A percentile compares a stretch with the other conserved stretches of the same genome.
Conservation (phyloP, 495 filamentous ascomycete genomes). For the Margaritispora aquatica region DNA sequence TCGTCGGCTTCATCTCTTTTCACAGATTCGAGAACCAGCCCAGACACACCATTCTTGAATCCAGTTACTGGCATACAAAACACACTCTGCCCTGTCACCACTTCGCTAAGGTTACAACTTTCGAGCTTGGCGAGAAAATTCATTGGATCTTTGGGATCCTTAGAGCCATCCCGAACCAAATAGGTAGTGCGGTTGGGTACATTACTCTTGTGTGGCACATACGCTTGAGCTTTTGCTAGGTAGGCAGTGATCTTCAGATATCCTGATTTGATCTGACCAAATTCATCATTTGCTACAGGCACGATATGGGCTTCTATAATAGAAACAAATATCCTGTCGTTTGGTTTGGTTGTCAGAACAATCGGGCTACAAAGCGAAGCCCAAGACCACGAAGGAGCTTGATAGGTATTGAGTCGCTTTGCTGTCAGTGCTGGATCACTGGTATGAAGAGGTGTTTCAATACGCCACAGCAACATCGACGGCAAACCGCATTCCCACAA, state of each 20-base stretch:
- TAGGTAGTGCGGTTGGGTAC: neutral
- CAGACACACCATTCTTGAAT: neutral
- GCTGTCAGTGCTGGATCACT: neutral
- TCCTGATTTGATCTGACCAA: neutral
- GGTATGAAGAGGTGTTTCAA: neutral
- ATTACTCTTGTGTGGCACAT: neutral
- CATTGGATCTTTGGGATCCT: neutral
- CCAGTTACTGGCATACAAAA: neutral
- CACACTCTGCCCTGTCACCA: neutral
- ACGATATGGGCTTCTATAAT: neutral
- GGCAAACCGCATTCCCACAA: neutral
- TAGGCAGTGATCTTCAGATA: neutral
- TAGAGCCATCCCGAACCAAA: neutral
- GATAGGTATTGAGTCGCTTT: neutral
- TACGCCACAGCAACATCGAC: neutral
- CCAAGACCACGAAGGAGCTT: constrained; percentile 8
- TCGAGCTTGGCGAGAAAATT: neutral
- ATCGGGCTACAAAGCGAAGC: neutral
- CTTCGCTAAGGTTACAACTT: neutral
- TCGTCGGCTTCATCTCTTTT: neutral
- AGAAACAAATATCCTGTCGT: neutral
- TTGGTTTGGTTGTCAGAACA: neutral
- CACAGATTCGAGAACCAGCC: neutral
- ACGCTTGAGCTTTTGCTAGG: neutral
- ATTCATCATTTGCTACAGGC: neutral